Percentiles rank a stretch among this genome's conserved stretches.
phyloP scores from a whole-genome alignment of 2,329 filamentous ascomycete species.

The Nigrospora osmanthi region DNA sequence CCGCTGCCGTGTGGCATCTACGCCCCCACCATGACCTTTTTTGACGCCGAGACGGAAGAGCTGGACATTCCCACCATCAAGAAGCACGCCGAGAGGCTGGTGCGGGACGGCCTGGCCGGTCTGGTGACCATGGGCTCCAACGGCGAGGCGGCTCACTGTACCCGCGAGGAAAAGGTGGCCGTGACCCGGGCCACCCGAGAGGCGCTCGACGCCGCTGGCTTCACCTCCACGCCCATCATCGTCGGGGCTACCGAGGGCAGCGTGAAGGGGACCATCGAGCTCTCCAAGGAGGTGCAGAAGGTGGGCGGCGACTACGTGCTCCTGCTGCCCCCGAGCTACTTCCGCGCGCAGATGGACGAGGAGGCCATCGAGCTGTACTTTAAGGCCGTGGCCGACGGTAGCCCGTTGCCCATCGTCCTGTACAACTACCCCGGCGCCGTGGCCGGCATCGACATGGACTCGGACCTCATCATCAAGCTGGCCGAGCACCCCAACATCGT shows the following conservation, averaged over 20 bases:
- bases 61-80: slow-evolving; percentile 41
- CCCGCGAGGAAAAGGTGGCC: slow-evolving; percentile 51
- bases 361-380: slow-evolving; percentile 54
- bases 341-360: slow-evolving; percentile 48
- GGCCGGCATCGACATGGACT: slow-evolving; percentile 46
- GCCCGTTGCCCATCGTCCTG: slow-evolving; percentile 50
- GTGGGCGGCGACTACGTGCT: slow-evolving; percentile 60
- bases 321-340: slow-evolving; percentile 62
- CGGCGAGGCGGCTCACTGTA: slow-evolving; percentile 63
- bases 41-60: slow-evolving; percentile 44
- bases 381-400: slow-evolving; percentile 43
- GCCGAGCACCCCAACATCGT: slow-evolving; percentile 48
- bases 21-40: slow-evolving; percentile 54
- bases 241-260: slow-evolving; percentile 47
- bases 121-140: slow-evolving; percentile 64
- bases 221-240: slow-evolving; percentile 48
- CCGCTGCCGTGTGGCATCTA: slow-evolving; percentile 63
- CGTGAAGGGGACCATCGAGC: slow-evolving; percentile 58
- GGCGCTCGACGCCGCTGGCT: slow-evolving; percentile 48
- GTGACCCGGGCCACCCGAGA: slow-evolving; percentile 52
- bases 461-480: slow-evolving; percentile 44
- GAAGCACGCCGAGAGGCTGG: slow-evolving; percentile 48
- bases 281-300: slow-evolving; percentile 53
- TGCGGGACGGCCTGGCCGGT: slow-evolving; percentile 53
- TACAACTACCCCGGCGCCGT: slow-evolving; percentile 55